Evolutionary conservation across 768 basidiomycete genomes (phyloP).

Genomic region (Auricularia heimuer): DNA sequence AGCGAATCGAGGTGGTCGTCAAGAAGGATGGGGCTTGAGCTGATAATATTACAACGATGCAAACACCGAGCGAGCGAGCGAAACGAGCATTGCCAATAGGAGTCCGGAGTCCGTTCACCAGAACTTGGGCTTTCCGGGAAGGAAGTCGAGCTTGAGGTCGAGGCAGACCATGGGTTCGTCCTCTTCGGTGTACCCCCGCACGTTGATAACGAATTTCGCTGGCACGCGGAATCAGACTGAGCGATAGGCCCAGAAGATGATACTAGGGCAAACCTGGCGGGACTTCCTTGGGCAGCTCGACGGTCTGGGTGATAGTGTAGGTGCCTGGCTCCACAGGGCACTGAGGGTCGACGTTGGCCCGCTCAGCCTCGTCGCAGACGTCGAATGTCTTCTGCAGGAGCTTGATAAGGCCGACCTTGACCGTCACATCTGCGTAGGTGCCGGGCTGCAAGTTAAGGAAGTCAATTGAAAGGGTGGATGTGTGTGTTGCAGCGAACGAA

Average conservation of each 20-base stretch:
- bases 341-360: slow-evolving; percentile 63
- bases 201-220: slow-evolving; percentile 79
- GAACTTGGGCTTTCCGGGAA: slow-evolving; percentile 8
- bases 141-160: slow-evolving; percentile 68
- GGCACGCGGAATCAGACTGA: slow-evolving; percentile 14
- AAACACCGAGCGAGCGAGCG: no score
- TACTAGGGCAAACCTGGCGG: slow-evolving; percentile 45
- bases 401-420: slow-evolving; percentile 92
- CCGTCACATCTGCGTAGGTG: slow-evolving; percentile 78
- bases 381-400: slow-evolving; percentile 78
- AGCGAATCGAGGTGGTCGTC: no score
- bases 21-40: no score
- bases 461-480: neutral
- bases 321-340: slow-evolving; percentile 73
- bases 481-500: slow-evolving; percentile 18
- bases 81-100: neutral
- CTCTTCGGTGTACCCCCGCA: slow-evolving; percentile 57
- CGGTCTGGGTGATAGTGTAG: slow-evolving; percentile 72
- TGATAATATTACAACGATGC: no score
- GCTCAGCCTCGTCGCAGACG: slow-evolving; percentile 88
- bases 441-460: slow-evolving; percentile 51
- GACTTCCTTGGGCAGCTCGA: slow-evolving; percentile 84
- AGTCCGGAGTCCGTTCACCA: neutral
- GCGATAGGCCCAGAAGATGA: neutral
- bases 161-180: slow-evolving; percentile 77